Evolutionary conservation across 805 yeast genomes (phyloP), one percentile per base, ranked within the genome.

Genomic region (Nakazawaea sp.): DNA sequence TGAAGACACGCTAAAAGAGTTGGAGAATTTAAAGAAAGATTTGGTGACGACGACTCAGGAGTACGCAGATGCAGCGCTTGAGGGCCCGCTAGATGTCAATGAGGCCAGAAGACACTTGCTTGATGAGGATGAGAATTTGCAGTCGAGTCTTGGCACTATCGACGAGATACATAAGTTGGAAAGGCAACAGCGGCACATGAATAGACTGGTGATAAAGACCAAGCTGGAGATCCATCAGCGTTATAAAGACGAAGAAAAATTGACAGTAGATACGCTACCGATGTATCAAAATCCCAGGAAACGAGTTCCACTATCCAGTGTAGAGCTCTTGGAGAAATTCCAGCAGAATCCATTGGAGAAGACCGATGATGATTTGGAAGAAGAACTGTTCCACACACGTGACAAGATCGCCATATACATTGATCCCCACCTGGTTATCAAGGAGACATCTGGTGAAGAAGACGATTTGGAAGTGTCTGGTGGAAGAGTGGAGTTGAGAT

Each of bases 391-490:
- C 3, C 33, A 38, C 4, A 6, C 28, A 11, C 33, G 36, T n/a
- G 35, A 38, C 18, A 21, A n/a, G 10, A 9, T 33, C 2, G 9
- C 34, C 4, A 30, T 39, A 9, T 39, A 39, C 20, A 20, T 34
- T 4, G 35, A 33, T 27, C 42, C 42, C 3, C 31, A 18, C 27
- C 26, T 25, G 2, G 42, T 39, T 18, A 21, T 39, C 7, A 27
- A 40, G 8, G 41, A 44, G 12, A 70, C 63, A 12, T 58, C 52
- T 1, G 56, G 50, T 10, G 77, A 66, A 11, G 79, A 72, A 27
- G 85, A 78, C 17, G 90, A 80, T 17, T 32, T 83, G 23, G 72
- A 68, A 29, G 69, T 83, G 5, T 75, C 73, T 8, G 94, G 92
- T 39, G 92, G 92, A 27, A 71, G 60, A 26, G 61, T 84, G n/a